These are phyloP conservation scores for Ophiocordyceps camponoti-rufipedis DNA, from an alignment of 2,329 filamentous ascomycete genomes.

Conservation along the genomic window DNA sequence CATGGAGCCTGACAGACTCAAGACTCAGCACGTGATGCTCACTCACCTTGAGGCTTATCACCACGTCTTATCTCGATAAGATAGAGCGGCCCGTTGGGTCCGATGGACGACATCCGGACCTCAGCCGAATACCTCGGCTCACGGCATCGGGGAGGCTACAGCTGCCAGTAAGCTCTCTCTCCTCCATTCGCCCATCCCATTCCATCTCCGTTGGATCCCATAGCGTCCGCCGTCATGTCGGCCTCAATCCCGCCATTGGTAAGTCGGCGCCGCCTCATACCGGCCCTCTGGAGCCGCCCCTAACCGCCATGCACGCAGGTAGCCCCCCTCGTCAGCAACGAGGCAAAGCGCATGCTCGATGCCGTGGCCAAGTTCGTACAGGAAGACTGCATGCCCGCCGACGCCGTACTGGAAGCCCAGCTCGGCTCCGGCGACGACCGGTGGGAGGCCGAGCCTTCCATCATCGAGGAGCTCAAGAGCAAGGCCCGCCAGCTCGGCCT, in stretches of 20 bases:
- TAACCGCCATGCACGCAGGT: slow-evolving; percentile 15
- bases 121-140: no score
- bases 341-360: slow-evolving; percentile 70
- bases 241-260: slow-evolving; percentile 16
- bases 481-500: slow-evolving; percentile 70
- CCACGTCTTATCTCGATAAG: no score
- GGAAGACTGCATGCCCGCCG: slow-evolving; percentile 81
- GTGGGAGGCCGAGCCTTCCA: slow-evolving; percentile 61
- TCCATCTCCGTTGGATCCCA: neutral
- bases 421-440: slow-evolving; percentile 57
- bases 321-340: slow-evolving; percentile 53
- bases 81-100: no score
- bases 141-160: no score
- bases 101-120: no score
- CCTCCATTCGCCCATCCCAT: no score
- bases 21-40: no score
- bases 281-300: neutral
- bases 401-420: slow-evolving; percentile 64
- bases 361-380: slow-evolving; percentile 90
- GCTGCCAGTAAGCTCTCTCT: no score
- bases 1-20: no score
- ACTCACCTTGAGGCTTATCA: no score
- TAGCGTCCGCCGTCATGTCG: slow-evolving; percentile 9
- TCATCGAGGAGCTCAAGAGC: slow-evolving; percentile 79
- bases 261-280: neutral